Evolutionary conservation across 768 basidiomycete genomes (phyloP).

Genomic region (Leccinum longicurvipes): DNA sequence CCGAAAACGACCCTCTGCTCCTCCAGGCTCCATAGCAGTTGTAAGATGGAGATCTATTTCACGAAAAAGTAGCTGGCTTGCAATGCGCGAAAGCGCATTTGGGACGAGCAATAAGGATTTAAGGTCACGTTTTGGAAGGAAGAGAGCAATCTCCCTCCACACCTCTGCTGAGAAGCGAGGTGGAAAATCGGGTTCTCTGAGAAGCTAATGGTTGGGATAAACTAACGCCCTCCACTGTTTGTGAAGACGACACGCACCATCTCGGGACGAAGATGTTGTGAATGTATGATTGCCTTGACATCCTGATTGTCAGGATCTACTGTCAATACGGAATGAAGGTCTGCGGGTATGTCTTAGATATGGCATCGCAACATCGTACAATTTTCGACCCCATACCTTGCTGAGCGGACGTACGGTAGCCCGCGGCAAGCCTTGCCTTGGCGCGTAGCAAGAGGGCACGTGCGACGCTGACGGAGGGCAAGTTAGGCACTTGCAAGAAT

Average conservation of each 20-base stretch:
- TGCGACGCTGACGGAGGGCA: slow-evolving; percentile 49
- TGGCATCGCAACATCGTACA: not conserved
- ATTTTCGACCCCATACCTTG: slow-evolving; percentile 52
- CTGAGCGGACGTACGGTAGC: slow-evolving; percentile 58
- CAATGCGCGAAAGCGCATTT: slow-evolving; percentile 63
- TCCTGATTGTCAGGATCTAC: slow-evolving; percentile 69
- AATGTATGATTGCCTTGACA: slow-evolving; percentile 59
- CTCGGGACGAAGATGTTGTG: slow-evolving; percentile 48
- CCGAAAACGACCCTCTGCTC: slow-evolving; percentile 14
- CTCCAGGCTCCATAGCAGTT: slow-evolving; percentile 27
- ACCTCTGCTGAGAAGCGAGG: slow-evolving; percentile 65
- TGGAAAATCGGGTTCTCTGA: slow-evolving; percentile 39
- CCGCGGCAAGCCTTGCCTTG: slow-evolving; percentile 58
- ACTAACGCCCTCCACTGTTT: not conserved
- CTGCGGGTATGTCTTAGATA: slow-evolving; percentile 33
- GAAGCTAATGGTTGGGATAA: slow-evolving; percentile 19
- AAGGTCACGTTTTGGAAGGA: slow-evolving; percentile 61
- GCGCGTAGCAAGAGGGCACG: slow-evolving; percentile 65
- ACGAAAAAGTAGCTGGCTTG: slow-evolving; percentile 63
- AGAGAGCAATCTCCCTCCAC: slow-evolving; percentile 66
- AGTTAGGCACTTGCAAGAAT: slow-evolving; percentile 54
- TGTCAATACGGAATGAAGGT: slow-evolving; percentile 61
- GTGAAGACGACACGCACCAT: slow-evolving; percentile 39
- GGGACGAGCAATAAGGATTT: slow-evolving; percentile 63
- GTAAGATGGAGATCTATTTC: slow-evolving; percentile 64